Conservation (phyloP, 768 basidiomycete genomes). For the Termitomyces sp. region DNA sequence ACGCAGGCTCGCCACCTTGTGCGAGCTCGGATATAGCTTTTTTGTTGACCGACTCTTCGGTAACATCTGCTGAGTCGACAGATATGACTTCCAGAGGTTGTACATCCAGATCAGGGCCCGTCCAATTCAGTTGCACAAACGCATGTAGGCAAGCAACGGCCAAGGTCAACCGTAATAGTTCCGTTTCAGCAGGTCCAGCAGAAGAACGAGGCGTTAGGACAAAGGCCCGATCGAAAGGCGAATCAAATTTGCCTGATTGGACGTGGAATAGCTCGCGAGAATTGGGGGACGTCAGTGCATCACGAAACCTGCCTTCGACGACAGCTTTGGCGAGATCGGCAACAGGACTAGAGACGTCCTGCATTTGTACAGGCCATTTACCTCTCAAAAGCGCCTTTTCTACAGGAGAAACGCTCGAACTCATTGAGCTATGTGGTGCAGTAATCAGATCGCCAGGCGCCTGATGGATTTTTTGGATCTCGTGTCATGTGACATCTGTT, state of each 20-base stretch:
- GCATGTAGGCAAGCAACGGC: conserved; percentile 84
- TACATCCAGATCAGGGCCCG: conserved; percentile 82
- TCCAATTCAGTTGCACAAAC: conserved; percentile 95
- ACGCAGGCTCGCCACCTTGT: conserved; percentile 89
- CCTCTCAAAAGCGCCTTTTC: conserved; percentile 62
- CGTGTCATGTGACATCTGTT: conserved; percentile 9
- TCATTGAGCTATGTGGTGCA: conserved; percentile 17
- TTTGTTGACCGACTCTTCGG: conserved; percentile 55
- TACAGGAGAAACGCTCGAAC: conserved; percentile 29
- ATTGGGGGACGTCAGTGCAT: conserved; percentile 45
- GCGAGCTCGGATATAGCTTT: conserved; percentile 77
- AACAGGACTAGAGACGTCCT: conserved; percentile 22
- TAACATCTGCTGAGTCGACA: conserved; percentile 26
- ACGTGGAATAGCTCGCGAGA: conserved; percentile 40
- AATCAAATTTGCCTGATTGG: conserved; percentile 26
- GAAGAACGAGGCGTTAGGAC: conserved; percentile 18
- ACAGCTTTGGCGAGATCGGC: conserved; percentile 51
- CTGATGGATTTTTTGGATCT: conserved; percentile 10
- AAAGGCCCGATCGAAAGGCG: conserved; percentile 38
- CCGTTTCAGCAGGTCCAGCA: conserved; percentile 32
- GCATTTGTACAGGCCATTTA: conserved; percentile 31
- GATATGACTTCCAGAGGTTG: conserved; percentile 42
- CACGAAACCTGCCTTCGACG: conserved; percentile 58
- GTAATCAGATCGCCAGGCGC: neutral
- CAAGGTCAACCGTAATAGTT: conserved; percentile 58